These are phyloP conservation scores for Colletotrichum lindemuthianum DNA, from an alignment of 2,329 filamentous ascomycete genomes.

Conservation along the genomic window DNA sequence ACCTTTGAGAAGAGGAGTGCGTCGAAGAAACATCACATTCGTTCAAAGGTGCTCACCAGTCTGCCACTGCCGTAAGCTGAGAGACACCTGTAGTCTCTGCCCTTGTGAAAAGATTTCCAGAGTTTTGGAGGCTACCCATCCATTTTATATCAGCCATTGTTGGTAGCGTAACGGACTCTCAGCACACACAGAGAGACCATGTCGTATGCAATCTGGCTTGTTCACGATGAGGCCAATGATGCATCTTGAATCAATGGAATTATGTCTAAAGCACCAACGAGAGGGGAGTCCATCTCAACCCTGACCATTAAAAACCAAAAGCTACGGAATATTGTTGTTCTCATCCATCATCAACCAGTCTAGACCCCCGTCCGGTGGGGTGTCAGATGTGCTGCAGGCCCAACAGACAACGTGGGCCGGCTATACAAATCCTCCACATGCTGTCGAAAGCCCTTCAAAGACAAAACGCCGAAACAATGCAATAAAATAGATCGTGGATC, in stretches of 20 bases:
- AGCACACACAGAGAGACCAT: neutral
- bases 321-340: neutral
- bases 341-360: neutral
- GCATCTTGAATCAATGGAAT: conserved; percentile 12
- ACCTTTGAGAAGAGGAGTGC: neutral
- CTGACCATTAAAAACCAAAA: conserved; percentile 21
- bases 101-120: no score
- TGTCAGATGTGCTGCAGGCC: no score
- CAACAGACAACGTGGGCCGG: no score
- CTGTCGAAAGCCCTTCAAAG: neutral
- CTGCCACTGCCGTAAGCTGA: neutral
- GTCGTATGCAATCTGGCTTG: neutral
- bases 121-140: no score
- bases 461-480: conserved; percentile 31
- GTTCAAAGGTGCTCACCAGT: neutral
- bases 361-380: neutral
- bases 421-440: neutral
- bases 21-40: neutral
- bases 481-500: conserved; percentile 28
- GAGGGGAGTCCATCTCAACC: conserved; percentile 24
- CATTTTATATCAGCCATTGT: no score
- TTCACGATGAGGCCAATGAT: neutral
- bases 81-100: neutral
- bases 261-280: conserved; percentile 16
- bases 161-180: no score